Base-by-base conservation (phyloP, 805 yeast genomes). In the Teunomyces atbi region DNA sequence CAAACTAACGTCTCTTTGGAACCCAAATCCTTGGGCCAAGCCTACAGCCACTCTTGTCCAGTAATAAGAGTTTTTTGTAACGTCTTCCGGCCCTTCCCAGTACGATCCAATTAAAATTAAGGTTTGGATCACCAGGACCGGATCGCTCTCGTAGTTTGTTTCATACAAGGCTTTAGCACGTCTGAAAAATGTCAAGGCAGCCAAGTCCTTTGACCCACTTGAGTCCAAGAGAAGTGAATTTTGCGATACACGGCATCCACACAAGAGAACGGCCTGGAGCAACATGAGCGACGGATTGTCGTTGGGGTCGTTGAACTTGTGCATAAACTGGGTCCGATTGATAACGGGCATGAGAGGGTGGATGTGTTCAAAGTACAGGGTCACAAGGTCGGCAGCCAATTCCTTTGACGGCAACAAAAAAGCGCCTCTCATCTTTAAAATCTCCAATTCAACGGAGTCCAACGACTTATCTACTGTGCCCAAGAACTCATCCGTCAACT, bases 131-230 rank as follows among this genome's bases (percentile, higher is more conserved):
- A 83, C 65, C 5, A 79, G 66, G 1, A 83, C 69, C 1, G 86
- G 79, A 56, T 86, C 89, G 27, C 74, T 66, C 63, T 87, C 94
- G 53, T 79, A 79, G 51, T 77, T 79, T 1, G 86, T 78, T 56
- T 86, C 92, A 60, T 79, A 85, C 20, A 88, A 65, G 0, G 89
- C 87, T 65, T 83, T 84, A 3, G 90, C 91, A 13, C 95, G 73
- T 53, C 81, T 76, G 64, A 82, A 82, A 49, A 86, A 79, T 2
- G 77, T 71, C 45, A 69, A 58, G 34, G 67, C 61, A 3, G 87
- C 79, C 47, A 78, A 65, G 41, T 79, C 66, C 40, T 86, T 79
- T 41, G 76, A 69, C 47, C 79, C 78, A 29, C 77, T 69, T 28
- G 69, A 59, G 57, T 78, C 88, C 45, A 68, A 65, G 38, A 76